Base-by-base conservation (phyloP, 495 filamentous ascomycete species). In the Melanomma pulvis-pyrius region DNA sequence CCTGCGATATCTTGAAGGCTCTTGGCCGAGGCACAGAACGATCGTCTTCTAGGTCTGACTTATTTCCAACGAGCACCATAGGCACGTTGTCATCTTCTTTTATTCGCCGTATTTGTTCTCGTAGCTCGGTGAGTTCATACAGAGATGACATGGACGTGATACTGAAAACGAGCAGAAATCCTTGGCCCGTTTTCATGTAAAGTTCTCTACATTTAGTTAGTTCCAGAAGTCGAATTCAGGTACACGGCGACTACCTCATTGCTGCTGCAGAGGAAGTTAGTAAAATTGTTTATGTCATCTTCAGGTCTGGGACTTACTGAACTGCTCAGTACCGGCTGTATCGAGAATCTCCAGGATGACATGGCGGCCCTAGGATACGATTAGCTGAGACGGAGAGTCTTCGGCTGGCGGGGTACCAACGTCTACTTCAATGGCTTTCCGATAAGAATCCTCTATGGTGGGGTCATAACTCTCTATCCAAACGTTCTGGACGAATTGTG, bases 401-500 rank as follows among this genome's bases (percentile, higher is more conserved):
- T 24, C 34, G 17, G 34, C 19, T 54, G 58, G 39, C n/a, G 48
- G 24, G 46, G 28, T 34, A 86, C 84, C 77, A 79, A 98, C 93
- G 85, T 98, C 94, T 63, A 98, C 92, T 69, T 93, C 87, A 44
- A 96, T 88, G 69, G 93, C 90, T 73, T 96, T 97, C 51, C 92
- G 83, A 77, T 98, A 98, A 47, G 94, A 96, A 79, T 98, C 92
- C 79, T 98, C 94, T 73, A 98, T 98, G 9, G 94, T 98, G 3
- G 94, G 94, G 77, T 98, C 94, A 79, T 98, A 98, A 76, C 90
- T 93, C 79, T 98, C 94, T 74, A 98, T 97, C 92, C 96, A 98
- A 49, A 97, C 91, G 82, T 97, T 96, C 76, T 98, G 94, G 21
- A 98, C 94, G 77, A 98, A 98, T 84, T 98, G 94, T 67, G 94